Evolutionary conservation across 2,329 filamentous ascomycete genomes (phyloP), one percentile per base, ranked within the genome.

Genomic region (Metarhizium sp.): DNA sequence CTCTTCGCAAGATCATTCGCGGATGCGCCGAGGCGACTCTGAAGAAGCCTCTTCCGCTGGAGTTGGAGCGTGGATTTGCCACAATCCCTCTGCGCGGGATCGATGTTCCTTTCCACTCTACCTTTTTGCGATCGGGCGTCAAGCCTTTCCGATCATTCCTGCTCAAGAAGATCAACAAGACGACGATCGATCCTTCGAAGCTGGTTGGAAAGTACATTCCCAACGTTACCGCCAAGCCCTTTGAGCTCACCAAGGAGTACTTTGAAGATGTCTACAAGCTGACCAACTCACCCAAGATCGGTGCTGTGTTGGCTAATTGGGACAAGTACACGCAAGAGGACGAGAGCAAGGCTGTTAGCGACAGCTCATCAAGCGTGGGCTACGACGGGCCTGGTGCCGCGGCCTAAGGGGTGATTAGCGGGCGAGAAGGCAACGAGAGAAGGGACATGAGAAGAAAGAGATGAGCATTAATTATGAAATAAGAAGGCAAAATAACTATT

Each of bases 161-260:
- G 69, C 86, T 97, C 65, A 99, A 97, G 88, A 99, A 99, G 84
- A 97, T 99, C 77, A 91, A 97, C 81, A 96, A 95, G 84, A 96
- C 92, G 29, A 95, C 89, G 54, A 97, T 99, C 71, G 94, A 99
- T 71, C 94, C 94, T 5, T 88, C 89, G 71, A 97, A 97, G 80
- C 77, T 99, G 67, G 82, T 99, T 63, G 94, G 94, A 67, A 99
- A 99, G 76, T 99, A 99, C 76, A 97, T 99, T 62, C 94, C 94
- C 64, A 99, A 99, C 74, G 95, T 99, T 62, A 99, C 94, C 55
- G 94, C 94, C 57, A 86, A 86, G 74, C 94, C 94, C 16, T 99
- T 99, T 70, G 90, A 91, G 71, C 79, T 99, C 62, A 95, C 91
- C 55, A 95, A 92, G 81, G 94, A 97, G 77, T 99, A 99, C 77